Percentiles rank a stretch among this genome's conserved stretches.
These are phyloP conservation scores for Angomonas deanei DNA, from an alignment of 208 protist genomes.

Conservation along the genomic window DNA sequence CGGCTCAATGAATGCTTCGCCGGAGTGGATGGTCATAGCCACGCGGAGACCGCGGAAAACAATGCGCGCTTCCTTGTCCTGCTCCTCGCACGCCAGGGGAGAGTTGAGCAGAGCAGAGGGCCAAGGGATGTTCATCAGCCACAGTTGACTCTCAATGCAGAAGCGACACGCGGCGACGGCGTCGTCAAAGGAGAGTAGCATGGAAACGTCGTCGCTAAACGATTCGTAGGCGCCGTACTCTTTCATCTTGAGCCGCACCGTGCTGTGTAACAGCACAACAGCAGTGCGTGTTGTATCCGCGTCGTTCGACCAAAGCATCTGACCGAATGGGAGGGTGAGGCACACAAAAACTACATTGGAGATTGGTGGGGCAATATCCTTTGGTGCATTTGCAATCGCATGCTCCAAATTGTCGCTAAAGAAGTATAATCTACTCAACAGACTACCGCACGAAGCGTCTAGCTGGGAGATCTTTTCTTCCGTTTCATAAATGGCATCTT, in stretches of 20 bases:
- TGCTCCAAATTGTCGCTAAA: slow-evolving; percentile 77
- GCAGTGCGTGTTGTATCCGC: slow-evolving; percentile 50
- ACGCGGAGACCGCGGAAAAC: slow-evolving; percentile 69
- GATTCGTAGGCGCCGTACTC: slow-evolving; percentile 83
- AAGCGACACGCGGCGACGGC: slow-evolving; percentile 74
- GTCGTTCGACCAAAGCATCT: slow-evolving; percentile 54
- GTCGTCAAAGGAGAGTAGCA: slow-evolving; percentile 78
- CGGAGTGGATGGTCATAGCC: slow-evolving; percentile 71
- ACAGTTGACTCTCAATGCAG: slow-evolving; percentile 65
- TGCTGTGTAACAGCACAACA: slow-evolving; percentile 53
- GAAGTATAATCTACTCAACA: slow-evolving; percentile 62
- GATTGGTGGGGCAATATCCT: slow-evolving; percentile 36
- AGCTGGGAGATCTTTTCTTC: slow-evolving; percentile 39
- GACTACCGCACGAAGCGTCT: slow-evolving; percentile 24
- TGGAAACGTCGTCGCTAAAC: slow-evolving; percentile 73
- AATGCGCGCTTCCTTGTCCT: slow-evolving; percentile 24
- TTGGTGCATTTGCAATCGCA: slow-evolving; percentile 27
- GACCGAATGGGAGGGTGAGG: slow-evolving; percentile 44
- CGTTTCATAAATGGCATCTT: slow-evolving; percentile 52
- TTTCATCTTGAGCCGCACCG: slow-evolving; percentile 69
- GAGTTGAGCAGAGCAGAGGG: slow-evolving; percentile 45
- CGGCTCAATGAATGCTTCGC: slow-evolving; percentile 60
- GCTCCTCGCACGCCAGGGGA: slow-evolving; percentile 17
- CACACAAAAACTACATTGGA: slow-evolving; percentile 73
- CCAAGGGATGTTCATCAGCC: slow-evolving; percentile 76